Conservation (phyloP, 768 basidiomycete genomes). For the Mycena galopus region DNA sequence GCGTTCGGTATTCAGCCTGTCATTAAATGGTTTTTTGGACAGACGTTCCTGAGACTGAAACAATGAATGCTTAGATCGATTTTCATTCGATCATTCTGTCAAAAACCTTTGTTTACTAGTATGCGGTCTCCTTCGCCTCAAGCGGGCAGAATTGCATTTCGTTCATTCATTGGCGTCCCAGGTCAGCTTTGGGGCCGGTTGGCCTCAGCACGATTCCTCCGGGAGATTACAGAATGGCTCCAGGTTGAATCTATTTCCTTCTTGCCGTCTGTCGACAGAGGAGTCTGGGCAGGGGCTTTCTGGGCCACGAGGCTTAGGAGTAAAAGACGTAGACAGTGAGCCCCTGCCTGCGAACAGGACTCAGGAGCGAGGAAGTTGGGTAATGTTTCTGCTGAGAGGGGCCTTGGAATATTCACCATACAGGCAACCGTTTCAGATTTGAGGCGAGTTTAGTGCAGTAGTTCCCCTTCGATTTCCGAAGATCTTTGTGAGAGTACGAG, state of each 20-base stretch:
- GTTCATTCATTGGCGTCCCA: not conserved
- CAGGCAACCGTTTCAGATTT: no score
- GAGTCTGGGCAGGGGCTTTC: no score
- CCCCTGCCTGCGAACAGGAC: no score
- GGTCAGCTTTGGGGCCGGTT: not conserved
- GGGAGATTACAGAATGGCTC: not conserved
- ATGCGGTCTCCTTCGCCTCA: not conserved
- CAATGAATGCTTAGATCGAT: not conserved
- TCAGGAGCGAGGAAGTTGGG: no score
- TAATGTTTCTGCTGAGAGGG: no score
- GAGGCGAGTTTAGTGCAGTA: no score
- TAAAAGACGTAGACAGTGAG: no score
- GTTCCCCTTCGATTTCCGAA: no score
- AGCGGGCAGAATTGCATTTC: not conserved
- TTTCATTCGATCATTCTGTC: not conserved
- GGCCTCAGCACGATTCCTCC: not conserved
- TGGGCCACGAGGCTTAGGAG: no score
- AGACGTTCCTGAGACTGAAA: conserved; percentile 1
- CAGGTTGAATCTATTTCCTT: not conserved
- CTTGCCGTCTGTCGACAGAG: no score
- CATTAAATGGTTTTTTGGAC: not conserved
- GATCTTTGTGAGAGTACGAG: no score
- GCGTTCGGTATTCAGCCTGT: not conserved
- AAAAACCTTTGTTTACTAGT: not conserved
- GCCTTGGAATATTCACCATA: no score